These are phyloP conservation scores for Trypanosoma avium DNA, from an alignment of 208 protist species.

Conservation along the genomic window DNA sequence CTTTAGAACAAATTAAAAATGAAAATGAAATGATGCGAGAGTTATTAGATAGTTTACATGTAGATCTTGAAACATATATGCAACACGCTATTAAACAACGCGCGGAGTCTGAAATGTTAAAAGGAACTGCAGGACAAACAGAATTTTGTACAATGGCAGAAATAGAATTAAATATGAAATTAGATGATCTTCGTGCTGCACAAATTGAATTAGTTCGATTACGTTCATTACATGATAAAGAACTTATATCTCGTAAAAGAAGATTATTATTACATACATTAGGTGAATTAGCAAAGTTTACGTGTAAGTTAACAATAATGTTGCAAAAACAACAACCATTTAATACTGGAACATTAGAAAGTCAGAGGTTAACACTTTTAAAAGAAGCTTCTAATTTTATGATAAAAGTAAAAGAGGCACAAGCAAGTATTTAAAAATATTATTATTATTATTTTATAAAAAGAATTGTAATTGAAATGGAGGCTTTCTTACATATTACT, in stretches of 20 bases:
- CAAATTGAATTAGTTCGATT: conserved; percentile 23
- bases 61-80: conserved; percentile 35
- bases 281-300: conserved; percentile 27
- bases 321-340: conserved; percentile 32
- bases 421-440: conserved; percentile 8
- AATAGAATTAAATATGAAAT: conserved; percentile 40
- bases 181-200: conserved; percentile 31
- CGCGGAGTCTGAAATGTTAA: conserved; percentile 6
- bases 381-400: conserved; percentile 23
- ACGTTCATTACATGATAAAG: conserved; percentile 23
- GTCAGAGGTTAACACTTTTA: conserved; percentile 39
- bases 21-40: conserved; percentile 38
- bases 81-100: conserved; percentile 19
- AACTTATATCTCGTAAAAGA: conserved; percentile 35
- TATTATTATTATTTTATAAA: not conserved
- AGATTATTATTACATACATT: conserved; percentile 18
- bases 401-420: conserved; percentile 13
- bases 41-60: conserved; percentile 36
- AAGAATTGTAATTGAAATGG: too few relatives aligned
- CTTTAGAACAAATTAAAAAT: conserved; percentile 15
- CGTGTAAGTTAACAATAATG: conserved; percentile 10
- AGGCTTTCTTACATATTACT: too few relatives aligned
- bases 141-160: conserved; percentile 57
- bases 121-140: conserved; percentile 35
- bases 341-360: conserved; percentile 48